Base-by-base conservation (phyloP, 2,329 filamentous ascomycete species). In the Pseudogymnoascus sp. region DNA sequence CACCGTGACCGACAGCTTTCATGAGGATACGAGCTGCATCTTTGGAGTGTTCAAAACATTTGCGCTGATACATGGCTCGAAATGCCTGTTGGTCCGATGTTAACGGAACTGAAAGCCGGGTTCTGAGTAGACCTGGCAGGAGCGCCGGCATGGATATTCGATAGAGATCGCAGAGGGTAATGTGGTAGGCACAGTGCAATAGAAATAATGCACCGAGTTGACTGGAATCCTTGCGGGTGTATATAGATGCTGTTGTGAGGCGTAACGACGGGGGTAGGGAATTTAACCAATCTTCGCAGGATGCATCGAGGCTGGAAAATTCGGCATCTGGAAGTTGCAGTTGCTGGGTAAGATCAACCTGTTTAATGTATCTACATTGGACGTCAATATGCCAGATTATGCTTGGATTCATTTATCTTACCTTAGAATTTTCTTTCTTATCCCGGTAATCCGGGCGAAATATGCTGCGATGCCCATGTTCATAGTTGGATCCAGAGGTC, bases 131-230 rank as follows among this genome's bases (percentile, higher is more conserved):
- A 67, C 60, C 75, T 73, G 65, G 57, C 25, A 78, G 78, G 4
- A 78, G 68, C 41, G 75, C 72, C 0, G 77, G 76, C 75, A 78
- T 75, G 11, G 75, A 74, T 60, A 78, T 73, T 28, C 77, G 75
- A 66, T 78, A 79, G 2, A 79, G 70, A 63, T 78, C 76, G 4
- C 59, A 78, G 68, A 38, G 76, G 72, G 53, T 76, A 77, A 65
- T 78, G 75, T 78, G 75, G 57, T 77, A 78, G 25, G 77, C 78
- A 65, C 76, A 78, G 64, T 78, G 77, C 7, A 78, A 71, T 3
- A 78, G 65, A 11, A 76, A 74, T 41, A 79, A 68, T 8, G 76
- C 76, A 12, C 77, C 77, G 0, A 78, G 71, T 64, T 79, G 76
- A 36, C 76, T 75, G 1, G 77, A 78, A 63, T 78, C 76, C 18